These are phyloP conservation scores for Eragrostis nindensis DNA, from an alignment of 176 grass and related monocot species.

Conservation along the genomic window DNA sequence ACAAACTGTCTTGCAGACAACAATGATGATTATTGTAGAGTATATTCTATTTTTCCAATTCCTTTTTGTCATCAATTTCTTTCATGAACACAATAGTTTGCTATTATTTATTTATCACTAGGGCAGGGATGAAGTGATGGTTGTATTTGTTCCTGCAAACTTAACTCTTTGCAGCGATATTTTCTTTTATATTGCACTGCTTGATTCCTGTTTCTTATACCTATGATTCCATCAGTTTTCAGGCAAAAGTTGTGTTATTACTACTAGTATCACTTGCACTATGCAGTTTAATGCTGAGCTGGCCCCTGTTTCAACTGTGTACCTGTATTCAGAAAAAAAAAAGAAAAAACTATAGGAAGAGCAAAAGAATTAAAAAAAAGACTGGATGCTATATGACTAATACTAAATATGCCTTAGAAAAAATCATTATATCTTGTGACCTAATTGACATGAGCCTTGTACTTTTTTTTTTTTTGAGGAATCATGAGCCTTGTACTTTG, in stretches of 20 bases:
- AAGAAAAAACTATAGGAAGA: constrained; percentile 5
- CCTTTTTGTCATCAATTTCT: constrained; percentile 14
- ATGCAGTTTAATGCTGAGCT: background rate
- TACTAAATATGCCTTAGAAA: constrained; percentile 13
- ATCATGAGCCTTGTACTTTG: constrained; percentile 10
- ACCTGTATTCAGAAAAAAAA: background rate
- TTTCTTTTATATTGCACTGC: background rate
- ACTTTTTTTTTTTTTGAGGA: no score
- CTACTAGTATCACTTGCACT: constrained; percentile 13
- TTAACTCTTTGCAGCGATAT: background rate
- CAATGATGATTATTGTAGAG: background rate
- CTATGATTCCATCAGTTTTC: constrained; percentile 7
- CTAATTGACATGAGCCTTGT: constrained; percentile 1
- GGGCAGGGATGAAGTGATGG: background rate
- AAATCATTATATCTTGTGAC: constrained; percentile 2
- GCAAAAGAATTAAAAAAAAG: constrained; percentile 18
- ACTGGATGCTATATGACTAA: constrained; percentile 21
- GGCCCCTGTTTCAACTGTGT: background rate
- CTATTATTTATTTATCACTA: background rate
- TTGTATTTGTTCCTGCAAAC: constrained; percentile 8
- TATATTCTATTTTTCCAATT: constrained; percentile 16
- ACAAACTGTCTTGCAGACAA: background rate
- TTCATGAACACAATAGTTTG: background rate
- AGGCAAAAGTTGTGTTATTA: constrained; percentile 22
- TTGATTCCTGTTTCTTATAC: background rate